Percentiles rank a stretch among this genome's conserved stretches.
Conservation (phyloP, 2,329 filamentous ascomycete genomes). For the Cadophora sp. region DNA sequence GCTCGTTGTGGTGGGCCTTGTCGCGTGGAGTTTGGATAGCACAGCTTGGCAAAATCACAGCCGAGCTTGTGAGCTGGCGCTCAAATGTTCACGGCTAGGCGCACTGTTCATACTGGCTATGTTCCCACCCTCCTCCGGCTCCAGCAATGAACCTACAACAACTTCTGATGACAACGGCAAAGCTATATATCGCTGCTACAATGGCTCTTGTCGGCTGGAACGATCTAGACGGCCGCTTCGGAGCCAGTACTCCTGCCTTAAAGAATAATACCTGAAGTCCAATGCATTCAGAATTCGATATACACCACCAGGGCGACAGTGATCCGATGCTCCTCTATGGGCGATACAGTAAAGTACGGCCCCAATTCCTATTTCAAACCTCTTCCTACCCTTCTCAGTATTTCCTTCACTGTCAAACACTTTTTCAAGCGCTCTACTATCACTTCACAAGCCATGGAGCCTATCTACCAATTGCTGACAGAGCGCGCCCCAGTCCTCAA, state of each 20-base stretch:
- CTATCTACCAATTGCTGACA: slow-evolving; percentile 32
- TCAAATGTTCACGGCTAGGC: background rate
- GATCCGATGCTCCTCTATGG: background rate
- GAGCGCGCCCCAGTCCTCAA: slow-evolving; percentile 27
- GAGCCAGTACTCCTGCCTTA: too few species aligned
- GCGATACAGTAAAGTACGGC: background rate
- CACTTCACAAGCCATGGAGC: slow-evolving; percentile 25
- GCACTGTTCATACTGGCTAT: background rate
- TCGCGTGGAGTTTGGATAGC: too few species aligned
- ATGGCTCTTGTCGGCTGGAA: background rate
- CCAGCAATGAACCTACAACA: background rate
- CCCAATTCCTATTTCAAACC: background rate
- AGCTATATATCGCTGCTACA: background rate
- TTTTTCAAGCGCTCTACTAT: background rate
- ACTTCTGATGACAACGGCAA: background rate
- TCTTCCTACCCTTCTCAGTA: background rate
- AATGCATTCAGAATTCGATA: background rate
- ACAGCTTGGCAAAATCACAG: too few species aligned
- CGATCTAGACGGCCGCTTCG: background rate
- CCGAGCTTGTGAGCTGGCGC: too few species aligned
- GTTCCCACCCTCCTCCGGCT: background rate
- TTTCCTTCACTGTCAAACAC: background rate
- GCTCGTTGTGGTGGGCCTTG: too few species aligned
- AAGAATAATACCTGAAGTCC: background rate
- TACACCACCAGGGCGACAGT: slow-evolving; percentile 3